Evolutionary conservation across 31 red algal genomes (phyloP).

Genomic region (Endocladia muricata): DNA sequence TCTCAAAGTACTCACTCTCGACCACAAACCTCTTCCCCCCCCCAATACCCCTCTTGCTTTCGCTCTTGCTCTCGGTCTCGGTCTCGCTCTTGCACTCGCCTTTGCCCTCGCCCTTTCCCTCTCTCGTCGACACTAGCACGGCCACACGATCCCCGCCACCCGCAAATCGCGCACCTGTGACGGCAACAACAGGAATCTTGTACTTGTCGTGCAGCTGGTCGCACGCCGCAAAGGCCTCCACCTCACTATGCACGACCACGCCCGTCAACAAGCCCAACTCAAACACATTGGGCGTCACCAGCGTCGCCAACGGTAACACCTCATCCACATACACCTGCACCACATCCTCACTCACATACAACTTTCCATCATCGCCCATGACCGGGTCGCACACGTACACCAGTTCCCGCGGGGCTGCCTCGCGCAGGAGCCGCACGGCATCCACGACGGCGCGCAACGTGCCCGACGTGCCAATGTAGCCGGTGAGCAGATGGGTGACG

Average conservation of each 20-base stretch:
- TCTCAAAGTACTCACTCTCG: constrained; percentile 43
- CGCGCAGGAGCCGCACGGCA: constrained; percentile 30
- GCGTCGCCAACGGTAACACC: constrained; percentile 53
- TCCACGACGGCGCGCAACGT: constrained; percentile 52
- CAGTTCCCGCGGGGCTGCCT: neutral
- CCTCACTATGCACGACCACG: constrained; percentile 8
- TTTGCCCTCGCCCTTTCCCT: neutral
- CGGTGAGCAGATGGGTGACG: constrained; percentile 83
- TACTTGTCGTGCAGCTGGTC: constrained; percentile 47
- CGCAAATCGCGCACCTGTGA: constrained; percentile 61
- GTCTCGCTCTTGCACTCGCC: too few relatives aligned
- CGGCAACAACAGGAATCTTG: constrained; percentile 56
- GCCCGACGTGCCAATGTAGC: constrained; percentile 66
- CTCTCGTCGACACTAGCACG: constrained; percentile 45
- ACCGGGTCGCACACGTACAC: constrained; percentile 94
- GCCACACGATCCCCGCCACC: constrained; percentile 8
- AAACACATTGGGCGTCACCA: constrained; percentile 89
- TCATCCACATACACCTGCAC: constrained; percentile 64
- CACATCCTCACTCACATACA: constrained; percentile 75
- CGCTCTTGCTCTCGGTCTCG: too few relatives aligned
- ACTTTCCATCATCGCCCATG: constrained; percentile 84
- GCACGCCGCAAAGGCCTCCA: constrained; percentile 51
- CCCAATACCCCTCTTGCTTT: neutral
- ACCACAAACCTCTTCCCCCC: constrained; percentile 30
- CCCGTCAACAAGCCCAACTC: constrained; percentile 73